Evolutionary conservation across 345 rosid species (phyloP), one percentile per base, ranked within the genome.

Genomic region (Mallotus nudiflorus): DNA sequence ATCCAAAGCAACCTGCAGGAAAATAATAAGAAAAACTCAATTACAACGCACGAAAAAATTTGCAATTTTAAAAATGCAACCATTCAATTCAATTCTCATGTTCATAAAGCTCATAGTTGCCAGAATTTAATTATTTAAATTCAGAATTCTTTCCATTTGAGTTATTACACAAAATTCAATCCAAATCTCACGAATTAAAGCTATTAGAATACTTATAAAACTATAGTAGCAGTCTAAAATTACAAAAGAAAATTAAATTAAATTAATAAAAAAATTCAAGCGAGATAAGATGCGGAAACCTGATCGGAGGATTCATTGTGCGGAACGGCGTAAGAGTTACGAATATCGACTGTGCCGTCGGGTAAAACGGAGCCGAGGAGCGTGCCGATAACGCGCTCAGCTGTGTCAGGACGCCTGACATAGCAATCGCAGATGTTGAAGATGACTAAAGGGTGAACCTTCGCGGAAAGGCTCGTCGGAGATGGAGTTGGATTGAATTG

Each of bases 311-410:
- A 88, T 77, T 96, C 99, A 27, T 88, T 92, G 84, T 96, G 98
- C 78, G 99, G 99, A 51, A 96, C 98, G 35, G 93, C 99, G 59
- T 90, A 92, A 16, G 96, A 96, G 75, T 96, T 92, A 31, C 99
- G 91, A 66, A 96, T 81, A 49, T 96, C 99, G 10, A 96, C 93
- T 7, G 98, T 88, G 49, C 99, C 98, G 9, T 96, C 97, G 0
- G 95, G 83, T 40, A 91, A 73, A 61, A 90, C 75, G 59, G 98
- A 92, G 39, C 99, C 98, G 48, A 92, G 96, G 11, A 95, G 98
- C 48, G 99, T 92, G 51, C 99, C 99, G 27, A 95, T 92, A 20
- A 96, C 97, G 66, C 98, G 89, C 60, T 90, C 96, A 9, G 99
- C 94, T 29, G 89, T 90, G 80, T 92, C 97, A 11, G 96, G 96